Evolutionary conservation across 805 yeast species (phyloP).

Genomic region (Candida insectorum): DNA sequence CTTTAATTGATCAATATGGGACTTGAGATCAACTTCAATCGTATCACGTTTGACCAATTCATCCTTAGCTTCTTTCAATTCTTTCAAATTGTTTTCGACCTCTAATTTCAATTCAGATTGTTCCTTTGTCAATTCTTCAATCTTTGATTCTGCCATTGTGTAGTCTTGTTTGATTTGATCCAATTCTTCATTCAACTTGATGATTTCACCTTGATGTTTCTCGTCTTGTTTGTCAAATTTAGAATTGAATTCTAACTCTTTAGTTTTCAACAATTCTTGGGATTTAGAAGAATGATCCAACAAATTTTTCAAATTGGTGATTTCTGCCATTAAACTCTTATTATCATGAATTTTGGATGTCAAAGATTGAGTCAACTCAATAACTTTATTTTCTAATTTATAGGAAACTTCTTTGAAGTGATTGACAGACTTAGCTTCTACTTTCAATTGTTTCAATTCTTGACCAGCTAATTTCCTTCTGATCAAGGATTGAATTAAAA

Average conservation of each 20-base stretch:
- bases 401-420: constrained; percentile 90
- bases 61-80: constrained; percentile 57
- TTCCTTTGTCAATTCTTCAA: constrained; percentile 56
- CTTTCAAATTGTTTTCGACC: constrained; percentile 57
- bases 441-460: constrained; percentile 61
- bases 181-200: constrained; percentile 53
- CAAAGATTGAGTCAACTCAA: constrained; percentile 84
- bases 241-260: constrained; percentile 52
- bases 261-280: constrained; percentile 51
- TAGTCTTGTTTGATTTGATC: constrained; percentile 52
- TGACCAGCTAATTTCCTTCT: constrained; percentile 73
- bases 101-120: constrained; percentile 64
- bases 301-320: constrained; percentile 42
- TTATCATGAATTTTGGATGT: constrained; percentile 80
- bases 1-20: constrained; percentile 55
- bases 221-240: constrained; percentile 42
- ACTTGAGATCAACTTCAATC: constrained; percentile 63
- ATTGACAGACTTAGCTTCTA: constrained; percentile 90
- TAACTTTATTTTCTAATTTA: constrained; percentile 94
- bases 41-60: constrained; percentile 57
- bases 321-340: constrained; percentile 61
- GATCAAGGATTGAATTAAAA: constrained; percentile 70
- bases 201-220: constrained; percentile 49
- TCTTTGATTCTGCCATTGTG: constrained; percentile 53
- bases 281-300: constrained; percentile 54